phyloP scores from a whole-genome alignment of 257 asterid species.

The Phtheirospermum japonicum region DNA sequence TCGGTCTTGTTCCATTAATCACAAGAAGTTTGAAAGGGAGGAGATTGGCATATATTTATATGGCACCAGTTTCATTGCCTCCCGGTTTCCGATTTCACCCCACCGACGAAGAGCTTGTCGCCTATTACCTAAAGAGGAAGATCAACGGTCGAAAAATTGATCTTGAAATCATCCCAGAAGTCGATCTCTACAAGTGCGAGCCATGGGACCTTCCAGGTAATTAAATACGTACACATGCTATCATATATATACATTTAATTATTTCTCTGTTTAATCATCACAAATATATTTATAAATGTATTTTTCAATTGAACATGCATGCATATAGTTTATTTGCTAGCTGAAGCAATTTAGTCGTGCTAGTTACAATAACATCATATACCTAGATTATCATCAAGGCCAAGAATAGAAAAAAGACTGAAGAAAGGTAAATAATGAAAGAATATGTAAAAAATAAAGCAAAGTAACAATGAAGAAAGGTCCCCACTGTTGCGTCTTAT shows the following conservation, averaged over 20 bases:
- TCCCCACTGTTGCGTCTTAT: not conserved
- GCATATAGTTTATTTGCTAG: not conserved
- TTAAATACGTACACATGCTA: too few species aligned
- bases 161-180: slow-evolving; percentile 93
- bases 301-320: not conserved
- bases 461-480: slow-evolving; percentile 58
- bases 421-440: not conserved
- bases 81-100: slow-evolving; percentile 99
- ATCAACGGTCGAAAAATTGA: slow-evolving; percentile 86
- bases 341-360: not conserved
- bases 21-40: too few species aligned
- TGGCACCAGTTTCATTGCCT: slow-evolving; percentile 96
- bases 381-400: slow-evolving; percentile 14
- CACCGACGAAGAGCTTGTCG: slow-evolving; percentile 95
- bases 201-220: slow-evolving; percentile 99
- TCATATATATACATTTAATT: not conserved
- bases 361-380: slow-evolving; percentile 3
- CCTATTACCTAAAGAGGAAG: slow-evolving; percentile 86
- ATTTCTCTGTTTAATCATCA: not conserved
- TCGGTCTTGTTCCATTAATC: too few species aligned
- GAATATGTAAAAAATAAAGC: not conserved
- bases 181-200: slow-evolving; percentile 98
- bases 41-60: slow-evolving; percentile 14
- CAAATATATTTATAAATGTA: not conserved
- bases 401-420: slow-evolving; percentile 16